A percentile compares a stretch with the other conserved stretches of the same genome.
Evolutionary conservation across 192 early-diverging fungal genomes (phyloP).

Genomic region (Geosiphon pyriformis): DNA sequence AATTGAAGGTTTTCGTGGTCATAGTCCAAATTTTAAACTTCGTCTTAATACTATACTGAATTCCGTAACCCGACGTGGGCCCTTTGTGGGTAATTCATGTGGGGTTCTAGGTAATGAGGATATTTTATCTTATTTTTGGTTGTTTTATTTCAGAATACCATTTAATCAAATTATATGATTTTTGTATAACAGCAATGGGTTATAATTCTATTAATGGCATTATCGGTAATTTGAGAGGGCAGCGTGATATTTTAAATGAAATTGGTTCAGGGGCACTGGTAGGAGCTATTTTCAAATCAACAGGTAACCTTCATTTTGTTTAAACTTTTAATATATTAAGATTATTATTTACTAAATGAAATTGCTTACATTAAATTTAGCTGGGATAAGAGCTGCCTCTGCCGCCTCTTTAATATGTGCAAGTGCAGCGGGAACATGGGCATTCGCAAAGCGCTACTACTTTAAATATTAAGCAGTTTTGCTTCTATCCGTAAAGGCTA

Average conservation of each 20-base stretch:
- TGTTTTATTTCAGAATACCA: too few relatives aligned
- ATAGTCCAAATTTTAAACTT: slow-evolving; percentile 64
- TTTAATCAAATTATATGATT: too few relatives aligned
- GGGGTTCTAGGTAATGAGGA: slow-evolving; percentile 55
- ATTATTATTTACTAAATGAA: neutral
- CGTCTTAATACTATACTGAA: slow-evolving; percentile 78
- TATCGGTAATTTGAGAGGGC: slow-evolving; percentile 57
- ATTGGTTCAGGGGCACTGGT: slow-evolving; percentile 67
- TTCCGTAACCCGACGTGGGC: slow-evolving; percentile 78
- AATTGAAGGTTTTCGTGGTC: slow-evolving; percentile 62
- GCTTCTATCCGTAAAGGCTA: too few relatives aligned
- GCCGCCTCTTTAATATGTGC: slow-evolving; percentile 54
- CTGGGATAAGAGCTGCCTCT: slow-evolving; percentile 54
- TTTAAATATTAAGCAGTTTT: slow-evolving; percentile 21
- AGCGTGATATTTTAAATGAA: slow-evolving; percentile 61
- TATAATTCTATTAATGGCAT: slow-evolving; percentile 71
- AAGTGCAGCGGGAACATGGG: slow-evolving; percentile 52
- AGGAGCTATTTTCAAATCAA: slow-evolving; percentile 74
- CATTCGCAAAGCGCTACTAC: slow-evolving; percentile 33
- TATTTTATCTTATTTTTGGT: slow-evolving; percentile 8
- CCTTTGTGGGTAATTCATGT: slow-evolving; percentile 75
- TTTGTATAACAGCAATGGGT: slow-evolving; percentile 53
- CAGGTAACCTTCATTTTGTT: slow-evolving; percentile 31
- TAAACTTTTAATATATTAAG: neutral
- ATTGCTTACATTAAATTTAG: slow-evolving; percentile 1